Evolutionary conservation across 805 yeast species (phyloP).

Genomic region (Yamadazyma takamatsuzukensis): DNA sequence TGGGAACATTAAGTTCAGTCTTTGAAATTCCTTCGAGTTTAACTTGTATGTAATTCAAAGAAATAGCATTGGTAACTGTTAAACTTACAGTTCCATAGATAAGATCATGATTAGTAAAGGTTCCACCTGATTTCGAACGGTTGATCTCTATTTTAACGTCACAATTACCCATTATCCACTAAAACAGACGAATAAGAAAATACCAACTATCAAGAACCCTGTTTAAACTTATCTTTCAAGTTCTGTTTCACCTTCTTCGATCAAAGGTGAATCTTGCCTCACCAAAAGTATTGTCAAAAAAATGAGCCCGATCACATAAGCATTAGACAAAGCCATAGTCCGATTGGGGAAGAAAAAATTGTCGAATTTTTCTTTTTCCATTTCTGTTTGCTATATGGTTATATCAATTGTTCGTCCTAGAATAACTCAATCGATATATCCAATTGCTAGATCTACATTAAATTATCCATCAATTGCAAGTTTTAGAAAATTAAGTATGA

Average conservation of each 20-base stretch:
- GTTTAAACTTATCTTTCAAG: too few relatives aligned
- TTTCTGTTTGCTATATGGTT: too few relatives aligned
- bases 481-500: constrained; percentile 27
- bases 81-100: constrained; percentile 40
- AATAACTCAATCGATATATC: background rate
- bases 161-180: constrained; percentile 14
- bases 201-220: too few relatives aligned
- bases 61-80: constrained; percentile 36
- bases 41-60: constrained; percentile 46
- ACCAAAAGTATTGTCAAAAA: too few relatives aligned
- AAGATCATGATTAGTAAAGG: constrained; percentile 46
- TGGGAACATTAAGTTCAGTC: constrained; percentile 32
- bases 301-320: too few relatives aligned
- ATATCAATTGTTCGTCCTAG: too few relatives aligned
- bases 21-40: constrained; percentile 49
- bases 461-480: background rate
- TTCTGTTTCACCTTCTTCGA: too few relatives aligned
- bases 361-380: too few relatives aligned
- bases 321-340: too few relatives aligned
- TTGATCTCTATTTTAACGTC: constrained; percentile 31
- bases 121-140: constrained; percentile 30
- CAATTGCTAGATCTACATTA: background rate
- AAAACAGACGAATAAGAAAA: too few relatives aligned
- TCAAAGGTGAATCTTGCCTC: too few relatives aligned
- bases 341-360: too few relatives aligned